Percentiles rank a stretch among this genome's conserved stretches.
phyloP scores from a whole-genome alignment of 768 basidiomycete species.

The Kwoniella europaea region DNA sequence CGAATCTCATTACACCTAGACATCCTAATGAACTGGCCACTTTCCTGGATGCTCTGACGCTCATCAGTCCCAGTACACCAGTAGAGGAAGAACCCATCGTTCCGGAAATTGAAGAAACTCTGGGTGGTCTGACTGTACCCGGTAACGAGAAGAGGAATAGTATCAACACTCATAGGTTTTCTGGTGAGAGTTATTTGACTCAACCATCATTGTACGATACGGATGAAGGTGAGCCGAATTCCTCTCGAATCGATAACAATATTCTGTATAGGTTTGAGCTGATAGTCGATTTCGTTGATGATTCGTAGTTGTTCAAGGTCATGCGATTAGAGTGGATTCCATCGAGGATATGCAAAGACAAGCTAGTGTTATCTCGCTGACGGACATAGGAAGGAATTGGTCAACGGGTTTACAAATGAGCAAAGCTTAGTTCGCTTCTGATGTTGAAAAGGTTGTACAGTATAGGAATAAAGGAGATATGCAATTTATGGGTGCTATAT shows the following conservation, averaged over 20 bases:
- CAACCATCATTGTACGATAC: conserved; percentile 17
- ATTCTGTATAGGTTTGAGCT: neutral
- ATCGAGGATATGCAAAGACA: conserved; percentile 14
- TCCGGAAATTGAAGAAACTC: neutral
- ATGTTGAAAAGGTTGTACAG: too few species aligned
- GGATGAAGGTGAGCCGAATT: conserved; percentile 21
- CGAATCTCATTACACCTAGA: conserved; percentile 11
- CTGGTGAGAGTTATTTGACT: conserved; percentile 13
- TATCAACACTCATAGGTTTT: conserved; percentile 3
- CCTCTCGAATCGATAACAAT: neutral
- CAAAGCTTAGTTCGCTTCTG: neutral
- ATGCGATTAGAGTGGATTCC: conserved; percentile 19
- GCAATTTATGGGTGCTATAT: too few species aligned
- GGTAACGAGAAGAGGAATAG: neutral
- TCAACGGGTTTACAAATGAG: conserved; percentile 7
- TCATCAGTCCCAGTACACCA: neutral
- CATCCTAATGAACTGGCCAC: conserved; percentile 6
- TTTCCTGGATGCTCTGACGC: conserved; percentile 1
- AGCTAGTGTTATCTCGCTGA: conserved; percentile 13
- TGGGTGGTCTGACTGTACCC: neutral
- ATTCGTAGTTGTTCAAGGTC: conserved; percentile 9
- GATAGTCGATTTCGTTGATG: too few species aligned
- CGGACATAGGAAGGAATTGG: conserved; percentile 9
- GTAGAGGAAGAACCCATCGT: neutral
- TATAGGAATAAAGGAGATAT: too few species aligned